Base-by-base conservation (phyloP, 2,329 filamentous ascomycete genomes). In the Penicillium sp. region DNA sequence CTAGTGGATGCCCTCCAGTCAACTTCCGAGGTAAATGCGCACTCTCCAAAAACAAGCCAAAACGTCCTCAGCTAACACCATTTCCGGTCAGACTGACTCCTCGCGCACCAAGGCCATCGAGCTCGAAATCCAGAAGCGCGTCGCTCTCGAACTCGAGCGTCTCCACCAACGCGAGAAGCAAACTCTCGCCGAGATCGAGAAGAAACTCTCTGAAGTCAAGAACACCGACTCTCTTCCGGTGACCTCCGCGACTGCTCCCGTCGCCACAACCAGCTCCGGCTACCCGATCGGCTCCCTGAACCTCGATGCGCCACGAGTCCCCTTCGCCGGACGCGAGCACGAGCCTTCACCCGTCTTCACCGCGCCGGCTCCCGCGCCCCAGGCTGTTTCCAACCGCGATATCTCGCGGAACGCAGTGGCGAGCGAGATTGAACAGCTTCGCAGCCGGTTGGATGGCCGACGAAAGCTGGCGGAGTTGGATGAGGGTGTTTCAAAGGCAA, bases 61-160 rank as follows among this genome's bases (percentile, higher is more conserved):
- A 42, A 45, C 26, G 21, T 49, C 26, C 34, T 23, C 26, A 31
- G 50, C 51, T 38, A 23, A 50, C 43, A 53, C 41, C 15, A 16
- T 41, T 33, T 6, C 42, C 33, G 21, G 18, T 36, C 47, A 97
- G 93, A 93, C 88, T 75, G 92, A 97, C 77, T 85, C 86, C 54
- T 92, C 90, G 60, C 91, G 93, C 70, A 82, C 87, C 66, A 89
- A 89, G 76, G 80, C 86, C 68, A 78, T 90, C 72, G 93, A 97
- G 77, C 85, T 94, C 59, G 87, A 93, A 66, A 86, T 96, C 73
- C 92, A 96, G 78, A 79, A 84, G 70, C 92, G 93, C 74, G 90
- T 96, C 56, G 85, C 87, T 66, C 81, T 85, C 65, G 92, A 96
- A 76, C 89, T 97, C 61, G 85, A 87, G 74, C 86, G 86, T 64